Evolutionary conservation across 148 eudicot genomes (phyloP), one percentile per base, ranked within the genome.

Genomic region (Spergularia marina): DNA sequence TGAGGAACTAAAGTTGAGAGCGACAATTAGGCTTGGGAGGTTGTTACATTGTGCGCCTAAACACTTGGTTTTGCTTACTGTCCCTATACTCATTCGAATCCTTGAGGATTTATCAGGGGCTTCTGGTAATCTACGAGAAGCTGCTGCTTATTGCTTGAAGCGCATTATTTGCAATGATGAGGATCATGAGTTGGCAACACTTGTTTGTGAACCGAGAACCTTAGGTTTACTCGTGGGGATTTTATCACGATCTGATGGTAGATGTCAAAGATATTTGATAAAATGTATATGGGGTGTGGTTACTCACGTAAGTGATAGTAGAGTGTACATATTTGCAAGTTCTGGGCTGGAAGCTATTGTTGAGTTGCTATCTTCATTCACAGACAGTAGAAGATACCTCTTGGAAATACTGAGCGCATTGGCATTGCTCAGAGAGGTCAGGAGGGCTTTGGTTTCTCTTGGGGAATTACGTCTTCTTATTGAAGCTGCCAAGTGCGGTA

Each of bases 321-420:
- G 87, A 73, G 15, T 53, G 73, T 73, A 74, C 77, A 55, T 86
- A 13, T 82, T 72, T 62, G 72, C 72, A 30, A 67, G 75, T 72
- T 86, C 86, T 62, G 87, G 91, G 8, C 62, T 82, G 30, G 86
- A 85, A 52, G 74, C 74, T 34, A 74, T 88, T 65, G 54, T 82
- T 53, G 39, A 74, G 68, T 25, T 84, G 83, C 69, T 88, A 40
- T 65, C 74, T 18, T 76, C 70, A 10, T 62, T 39, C 73, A 70
- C 82, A 16, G 83, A 72, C 71, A 75, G 77, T 49, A 25, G 78
- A 74, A 64, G 59, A 55, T 56, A 76, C 25, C 80, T 88, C 41
- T 75, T 88, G 71, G 89, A 88, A 72, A 83, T 84, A 70, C 76
- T 86, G 34, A 85, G 91, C 55, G 81, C 91, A 52, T 75, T 88